These are phyloP conservation scores for Thoreauomyces humboldtii DNA, from an alignment of 192 early-diverging fungal genomes.

Conservation along the genomic window DNA sequence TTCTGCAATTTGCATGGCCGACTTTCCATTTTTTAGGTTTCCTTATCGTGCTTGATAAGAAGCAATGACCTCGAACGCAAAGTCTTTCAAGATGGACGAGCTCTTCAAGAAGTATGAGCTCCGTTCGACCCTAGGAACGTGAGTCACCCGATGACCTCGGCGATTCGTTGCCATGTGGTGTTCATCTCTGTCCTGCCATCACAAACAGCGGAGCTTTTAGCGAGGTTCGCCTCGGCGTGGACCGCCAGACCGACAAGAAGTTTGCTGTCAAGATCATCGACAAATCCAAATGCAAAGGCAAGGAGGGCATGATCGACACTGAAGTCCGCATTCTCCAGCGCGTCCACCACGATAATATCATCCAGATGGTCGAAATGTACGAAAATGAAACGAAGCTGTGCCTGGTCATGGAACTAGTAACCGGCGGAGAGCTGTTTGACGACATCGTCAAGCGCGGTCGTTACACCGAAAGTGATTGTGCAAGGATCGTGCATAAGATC, in stretches of 20 bases:
- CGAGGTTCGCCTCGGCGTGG: conserved; percentile 66
- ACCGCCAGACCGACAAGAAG: conserved; percentile 60
- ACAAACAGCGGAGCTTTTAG: conserved; percentile 62
- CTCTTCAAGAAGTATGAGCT: conserved; percentile 41
- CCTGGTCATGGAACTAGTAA: conserved; percentile 60
- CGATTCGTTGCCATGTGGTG: too few species aligned
- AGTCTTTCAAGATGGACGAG: conserved; percentile 21
- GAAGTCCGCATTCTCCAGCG: conserved; percentile 72
- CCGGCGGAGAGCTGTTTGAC: conserved; percentile 93
- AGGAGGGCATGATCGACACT: conserved; percentile 72
- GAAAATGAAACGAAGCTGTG: conserved; percentile 52
- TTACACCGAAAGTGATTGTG: conserved; percentile 72
- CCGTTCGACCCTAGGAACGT: conserved; percentile 42
- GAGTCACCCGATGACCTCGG: conserved; percentile 14
- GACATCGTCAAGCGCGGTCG: conserved; percentile 74
- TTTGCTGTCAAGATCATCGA: conserved; percentile 87
- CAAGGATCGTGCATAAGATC: conserved; percentile 74
- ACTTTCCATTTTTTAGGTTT: too few species aligned
- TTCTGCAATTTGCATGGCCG: too few species aligned
- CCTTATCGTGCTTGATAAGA: too few species aligned
- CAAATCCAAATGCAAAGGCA: conserved; percentile 65
- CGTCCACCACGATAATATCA: conserved; percentile 64
- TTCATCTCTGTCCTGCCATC: conserved; percentile 1
- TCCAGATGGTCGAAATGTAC: conserved; percentile 55
- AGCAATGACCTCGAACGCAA: too few species aligned